Conservation (phyloP, 2,329 filamentous ascomycete genomes). For the Metarhizium humberi region DNA sequence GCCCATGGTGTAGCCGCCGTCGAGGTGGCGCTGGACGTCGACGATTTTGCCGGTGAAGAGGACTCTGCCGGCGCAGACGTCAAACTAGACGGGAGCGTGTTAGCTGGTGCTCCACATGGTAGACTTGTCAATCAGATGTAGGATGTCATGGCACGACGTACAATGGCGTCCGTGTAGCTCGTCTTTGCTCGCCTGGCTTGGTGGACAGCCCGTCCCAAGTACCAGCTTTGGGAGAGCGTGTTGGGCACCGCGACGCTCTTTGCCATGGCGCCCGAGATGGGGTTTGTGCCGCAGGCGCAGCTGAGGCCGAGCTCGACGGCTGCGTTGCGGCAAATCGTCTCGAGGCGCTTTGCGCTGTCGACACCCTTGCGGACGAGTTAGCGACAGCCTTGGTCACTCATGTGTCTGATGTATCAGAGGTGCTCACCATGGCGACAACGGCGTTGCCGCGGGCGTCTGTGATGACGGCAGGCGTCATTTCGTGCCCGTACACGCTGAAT, state of each 20-base stretch:
- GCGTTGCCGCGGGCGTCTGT: too few relatives aligned
- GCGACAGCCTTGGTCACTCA: not conserved
- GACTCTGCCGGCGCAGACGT: too few relatives aligned
- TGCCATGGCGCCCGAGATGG: constrained; percentile 16
- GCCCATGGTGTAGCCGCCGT: constrained; percentile 32
- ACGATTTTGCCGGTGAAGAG: constrained; percentile 31
- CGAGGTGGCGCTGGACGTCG: constrained; percentile 27
- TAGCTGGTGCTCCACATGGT: too few relatives aligned
- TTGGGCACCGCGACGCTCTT: constrained; percentile 10
- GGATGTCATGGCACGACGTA: too few relatives aligned
- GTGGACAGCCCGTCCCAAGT: constrained; percentile 22
- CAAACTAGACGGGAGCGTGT: too few relatives aligned
- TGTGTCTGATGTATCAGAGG: too few relatives aligned
- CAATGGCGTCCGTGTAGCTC: too few relatives aligned
- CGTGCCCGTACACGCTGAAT: too few relatives aligned
- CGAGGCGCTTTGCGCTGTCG: constrained; percentile 24
- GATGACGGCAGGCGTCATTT: too few relatives aligned
- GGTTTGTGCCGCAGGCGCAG: constrained; percentile 25
- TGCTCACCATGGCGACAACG: too few relatives aligned
- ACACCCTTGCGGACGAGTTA: constrained; percentile 15
- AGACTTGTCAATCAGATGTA: too few relatives aligned
- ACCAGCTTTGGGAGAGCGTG: constrained; percentile 25
- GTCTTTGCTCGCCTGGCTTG: constrained; percentile 12
- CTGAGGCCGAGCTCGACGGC: constrained; percentile 29
- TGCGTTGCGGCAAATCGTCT: constrained; percentile 24